Conservation (phyloP, 225 moss, liverwort and hornwort genomes). For the Pseudoscleropodium purum region DNA sequence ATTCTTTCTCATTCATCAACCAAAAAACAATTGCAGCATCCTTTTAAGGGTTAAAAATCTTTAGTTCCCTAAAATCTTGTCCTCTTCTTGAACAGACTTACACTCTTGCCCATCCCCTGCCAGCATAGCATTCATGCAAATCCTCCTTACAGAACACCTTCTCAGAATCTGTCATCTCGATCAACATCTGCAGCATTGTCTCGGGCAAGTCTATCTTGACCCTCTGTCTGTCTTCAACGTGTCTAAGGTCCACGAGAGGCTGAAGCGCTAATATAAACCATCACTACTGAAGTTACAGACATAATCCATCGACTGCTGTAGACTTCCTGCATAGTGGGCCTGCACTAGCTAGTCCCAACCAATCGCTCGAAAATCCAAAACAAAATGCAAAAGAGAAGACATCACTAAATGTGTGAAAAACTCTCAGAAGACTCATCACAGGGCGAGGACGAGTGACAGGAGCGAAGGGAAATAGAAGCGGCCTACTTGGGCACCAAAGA, state of each 20-base stretch:
- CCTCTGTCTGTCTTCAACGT: no score
- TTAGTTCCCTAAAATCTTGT: neutral
- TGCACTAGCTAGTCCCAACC: neutral
- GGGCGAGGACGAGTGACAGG: neutral
- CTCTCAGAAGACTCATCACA: neutral
- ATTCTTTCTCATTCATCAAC: no score
- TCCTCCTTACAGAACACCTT: neutral
- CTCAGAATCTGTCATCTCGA: neutral
- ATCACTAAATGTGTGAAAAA: neutral
- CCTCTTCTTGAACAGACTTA: neutral
- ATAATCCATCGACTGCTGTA: neutral
- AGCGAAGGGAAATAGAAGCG: neutral
- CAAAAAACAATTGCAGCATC: no score
- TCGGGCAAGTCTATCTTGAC: neutral
- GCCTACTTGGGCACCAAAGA: constrained; percentile 5
- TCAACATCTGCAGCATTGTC: neutral
- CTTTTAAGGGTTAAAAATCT: no score
- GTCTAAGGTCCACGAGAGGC: no score
- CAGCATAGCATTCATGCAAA: neutral
- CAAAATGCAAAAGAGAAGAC: neutral
- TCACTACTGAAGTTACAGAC: neutral
- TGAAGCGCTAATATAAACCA: neutral
- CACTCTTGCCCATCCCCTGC: neutral
- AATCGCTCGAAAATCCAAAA: neutral
- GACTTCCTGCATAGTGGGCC: neutral